These are phyloP conservation scores for Strombidium stylifer DNA, from an alignment of 73 alveolate genomes.

Conservation along the genomic window DNA sequence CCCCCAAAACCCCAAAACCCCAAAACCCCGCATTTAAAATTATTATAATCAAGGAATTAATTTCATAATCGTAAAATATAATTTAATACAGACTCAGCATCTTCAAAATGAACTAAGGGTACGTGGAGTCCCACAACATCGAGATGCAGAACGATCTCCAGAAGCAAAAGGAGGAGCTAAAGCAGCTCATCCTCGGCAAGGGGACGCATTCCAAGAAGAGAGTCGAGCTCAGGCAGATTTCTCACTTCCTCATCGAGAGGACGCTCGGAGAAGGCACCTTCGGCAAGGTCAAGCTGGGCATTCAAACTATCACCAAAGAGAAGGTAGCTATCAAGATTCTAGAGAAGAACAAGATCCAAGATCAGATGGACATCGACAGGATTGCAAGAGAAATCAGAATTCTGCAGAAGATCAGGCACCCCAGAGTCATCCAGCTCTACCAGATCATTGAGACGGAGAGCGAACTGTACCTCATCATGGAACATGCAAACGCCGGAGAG, in stretches of 20 bases:
- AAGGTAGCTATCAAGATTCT: conserved; percentile 84
- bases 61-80: too few species aligned
- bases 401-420: conserved; percentile 67
- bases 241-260: not conserved
- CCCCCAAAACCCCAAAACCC: too few species aligned
- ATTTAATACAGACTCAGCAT: too few species aligned
- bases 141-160: too few species aligned
- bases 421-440: conserved; percentile 73
- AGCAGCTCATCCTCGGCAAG: too few species aligned
- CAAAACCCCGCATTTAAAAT: too few species aligned
- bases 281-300: conserved; percentile 38
- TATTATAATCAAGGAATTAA: too few species aligned
- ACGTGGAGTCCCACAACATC: too few species aligned
- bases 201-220: too few species aligned
- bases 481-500: conserved; percentile 88
- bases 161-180: too few species aligned
- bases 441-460: conserved; percentile 70
- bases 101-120: too few species aligned
- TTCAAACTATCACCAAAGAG: conserved; percentile 29
- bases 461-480: conserved; percentile 82
- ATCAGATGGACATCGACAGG: conserved; percentile 67
- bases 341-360: conserved; percentile 66
- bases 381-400: conserved; percentile 74
- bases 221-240: too few species aligned
- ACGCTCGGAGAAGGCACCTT: conserved; percentile 28